These are phyloP conservation scores for Corrigiola litoralis DNA, from an alignment of 179 eudicot species.

Conservation along the genomic window DNA sequence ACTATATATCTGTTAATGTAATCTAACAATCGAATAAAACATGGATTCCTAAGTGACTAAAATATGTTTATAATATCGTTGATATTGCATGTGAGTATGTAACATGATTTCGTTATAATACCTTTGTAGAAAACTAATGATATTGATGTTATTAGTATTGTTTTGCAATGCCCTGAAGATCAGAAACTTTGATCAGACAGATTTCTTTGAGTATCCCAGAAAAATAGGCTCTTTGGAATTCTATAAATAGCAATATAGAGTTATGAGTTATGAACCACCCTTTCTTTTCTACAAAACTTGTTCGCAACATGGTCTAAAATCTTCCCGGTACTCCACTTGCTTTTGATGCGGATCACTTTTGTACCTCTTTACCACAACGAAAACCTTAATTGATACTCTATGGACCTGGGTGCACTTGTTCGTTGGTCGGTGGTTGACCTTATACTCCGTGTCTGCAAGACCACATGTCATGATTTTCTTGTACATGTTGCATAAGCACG, in stretches of 20 bases:
- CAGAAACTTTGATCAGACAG: background rate
- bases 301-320: background rate
- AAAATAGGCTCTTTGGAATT: conserved; percentile 11
- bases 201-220: background rate
- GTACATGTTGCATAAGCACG: no score
- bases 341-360: no score
- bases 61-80: no score
- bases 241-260: conserved; percentile 14
- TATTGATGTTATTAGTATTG: background rate
- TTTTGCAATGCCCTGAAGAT: background rate
- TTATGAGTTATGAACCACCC: background rate
- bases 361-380: background rate
- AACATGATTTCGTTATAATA: no score
- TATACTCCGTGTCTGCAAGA: no score
- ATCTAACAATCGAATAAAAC: background rate
- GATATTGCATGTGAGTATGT: no score
- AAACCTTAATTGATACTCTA: no score
- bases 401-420: background rate
- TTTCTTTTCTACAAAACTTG: no score
- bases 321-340: background rate
- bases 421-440: no score
- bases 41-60: no score
- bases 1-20: background rate
- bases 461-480: no score
- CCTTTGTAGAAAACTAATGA: background rate